Evolutionary conservation across 2,329 filamentous ascomycete genomes (phyloP).

Genomic region (Colletotrichum sp.): DNA sequence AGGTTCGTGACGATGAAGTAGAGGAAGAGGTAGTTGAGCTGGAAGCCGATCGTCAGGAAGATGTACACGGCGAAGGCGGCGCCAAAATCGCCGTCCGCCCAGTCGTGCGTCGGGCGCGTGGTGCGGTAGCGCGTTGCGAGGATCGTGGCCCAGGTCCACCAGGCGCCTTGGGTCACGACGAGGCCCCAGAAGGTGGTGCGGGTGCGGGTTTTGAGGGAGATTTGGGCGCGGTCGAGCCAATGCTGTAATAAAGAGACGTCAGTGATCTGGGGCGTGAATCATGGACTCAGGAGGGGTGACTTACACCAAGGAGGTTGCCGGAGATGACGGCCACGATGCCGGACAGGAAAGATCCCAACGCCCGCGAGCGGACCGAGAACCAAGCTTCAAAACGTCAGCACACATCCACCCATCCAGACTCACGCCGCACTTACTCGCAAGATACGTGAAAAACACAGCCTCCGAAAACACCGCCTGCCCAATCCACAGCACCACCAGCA

Average conservation of each 20-base stretch:
- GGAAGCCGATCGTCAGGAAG: constrained; percentile 70
- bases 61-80: constrained; percentile 71
- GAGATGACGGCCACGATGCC: constrained; percentile 69
- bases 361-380: constrained; percentile 73
- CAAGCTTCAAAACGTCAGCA: constrained; percentile 48
- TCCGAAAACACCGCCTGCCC: constrained; percentile 75
- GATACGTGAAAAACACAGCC: constrained; percentile 75
- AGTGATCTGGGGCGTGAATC: too few species aligned
- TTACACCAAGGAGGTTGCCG: constrained; percentile 69
- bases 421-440: constrained; percentile 42
- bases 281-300: too few species aligned
- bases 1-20: constrained; percentile 76
- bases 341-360: constrained; percentile 73
- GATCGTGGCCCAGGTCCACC: constrained; percentile 76
- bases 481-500: constrained; percentile 71
- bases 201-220: constrained; percentile 59
- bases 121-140: constrained; percentile 64
- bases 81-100: constrained; percentile 68
- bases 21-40: constrained; percentile 76
- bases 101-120: constrained; percentile 68
- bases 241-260: too few species aligned
- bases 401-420: background rate
- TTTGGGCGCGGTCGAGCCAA: constrained; percentile 63
- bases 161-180: constrained; percentile 65
- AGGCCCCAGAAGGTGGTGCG: constrained; percentile 60